Percentiles rank a stretch among this genome's conserved stretches.
These are phyloP conservation scores for Dryas alaskensis DNA, from an alignment of 306 rosid species.

Conservation along the genomic window DNA sequence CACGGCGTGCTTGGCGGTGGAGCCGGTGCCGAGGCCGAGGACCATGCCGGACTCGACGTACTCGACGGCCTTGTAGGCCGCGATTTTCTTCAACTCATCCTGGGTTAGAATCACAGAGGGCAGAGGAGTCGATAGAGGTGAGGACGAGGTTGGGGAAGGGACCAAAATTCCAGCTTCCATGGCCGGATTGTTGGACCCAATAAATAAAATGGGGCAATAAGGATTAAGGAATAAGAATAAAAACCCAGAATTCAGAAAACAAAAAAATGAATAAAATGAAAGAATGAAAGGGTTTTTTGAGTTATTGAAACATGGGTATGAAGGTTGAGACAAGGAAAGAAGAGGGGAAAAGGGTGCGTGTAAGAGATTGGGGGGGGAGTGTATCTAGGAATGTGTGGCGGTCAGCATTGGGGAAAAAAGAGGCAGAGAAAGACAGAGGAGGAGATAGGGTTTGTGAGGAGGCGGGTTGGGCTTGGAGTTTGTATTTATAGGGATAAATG, in stretches of 20 bases:
- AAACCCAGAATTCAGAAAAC: background rate
- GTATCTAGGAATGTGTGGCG: slow-evolving; percentile 20
- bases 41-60: slow-evolving; percentile 86
- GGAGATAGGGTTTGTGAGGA: slow-evolving; percentile 34
- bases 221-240: slow-evolving; percentile 31
- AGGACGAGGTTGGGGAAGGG: slow-evolving; percentile 42
- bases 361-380: background rate
- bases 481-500: slow-evolving; percentile 10
- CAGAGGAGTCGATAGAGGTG: slow-evolving; percentile 14
- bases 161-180: slow-evolving; percentile 56
- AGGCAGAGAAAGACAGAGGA: background rate
- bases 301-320: background rate
- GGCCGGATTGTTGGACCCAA: slow-evolving; percentile 49
- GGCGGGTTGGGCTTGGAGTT: background rate
- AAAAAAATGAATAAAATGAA: background rate
- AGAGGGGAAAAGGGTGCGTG: too few relatives aligned
- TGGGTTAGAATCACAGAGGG: slow-evolving; percentile 55
- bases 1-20: slow-evolving; percentile 83
- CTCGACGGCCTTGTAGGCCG: slow-evolving; percentile 88
- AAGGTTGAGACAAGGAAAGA: too few relatives aligned
- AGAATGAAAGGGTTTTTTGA: background rate
- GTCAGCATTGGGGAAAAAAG: background rate
- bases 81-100: slow-evolving; percentile 82
- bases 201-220: slow-evolving; percentile 49
- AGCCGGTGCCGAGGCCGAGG: slow-evolving; percentile 85